These are phyloP conservation scores for Dendrobium huoshanense DNA, from an alignment of 106 monocot genomes.

Conservation along the genomic window DNA sequence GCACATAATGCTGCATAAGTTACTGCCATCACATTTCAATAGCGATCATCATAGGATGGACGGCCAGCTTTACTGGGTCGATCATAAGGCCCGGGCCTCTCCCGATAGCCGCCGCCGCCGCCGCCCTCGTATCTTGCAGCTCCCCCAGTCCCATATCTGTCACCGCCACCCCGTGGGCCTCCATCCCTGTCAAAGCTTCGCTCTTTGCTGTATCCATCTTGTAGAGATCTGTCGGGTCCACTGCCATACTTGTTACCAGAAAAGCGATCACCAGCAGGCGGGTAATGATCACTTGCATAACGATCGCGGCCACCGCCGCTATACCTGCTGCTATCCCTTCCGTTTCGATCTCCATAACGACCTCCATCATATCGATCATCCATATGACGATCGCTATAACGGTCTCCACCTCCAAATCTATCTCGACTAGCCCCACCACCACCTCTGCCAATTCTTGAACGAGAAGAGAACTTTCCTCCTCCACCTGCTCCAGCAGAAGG, in stretches of 20 bases:
- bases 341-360: conserved; percentile 63
- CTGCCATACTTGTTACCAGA: conserved; percentile 50
- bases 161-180: conserved; percentile 22
- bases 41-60: conserved; percentile 50
- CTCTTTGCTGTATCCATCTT: conserved; percentile 59
- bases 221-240: conserved; percentile 49
- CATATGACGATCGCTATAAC: conserved; percentile 46
- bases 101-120: conserved; percentile 54
- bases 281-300: conserved; percentile 49
- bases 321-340: conserved; percentile 45
- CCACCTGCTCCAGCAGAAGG: conserved; percentile 42
- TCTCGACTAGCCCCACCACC: conserved; percentile 55
- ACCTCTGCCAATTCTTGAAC: conserved; percentile 27
- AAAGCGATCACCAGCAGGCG: conserved; percentile 19
- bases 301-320: conserved; percentile 53
- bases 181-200: conserved; percentile 56
- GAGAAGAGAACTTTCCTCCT: conserved; percentile 54
- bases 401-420: conserved; percentile 47
- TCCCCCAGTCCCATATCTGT: conserved; percentile 37
- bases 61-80: conserved; percentile 60
- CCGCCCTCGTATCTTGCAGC: conserved; percentile 51
- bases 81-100: conserved; percentile 76
- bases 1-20: not conserved
- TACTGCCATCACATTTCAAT: conserved; percentile 8
- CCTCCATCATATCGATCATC: conserved; percentile 82